Percentiles rank a stretch among this genome's conserved stretches.
Evolutionary conservation across 495 filamentous ascomycete genomes (phyloP).

Genomic region (Xylaria cubensis): DNA sequence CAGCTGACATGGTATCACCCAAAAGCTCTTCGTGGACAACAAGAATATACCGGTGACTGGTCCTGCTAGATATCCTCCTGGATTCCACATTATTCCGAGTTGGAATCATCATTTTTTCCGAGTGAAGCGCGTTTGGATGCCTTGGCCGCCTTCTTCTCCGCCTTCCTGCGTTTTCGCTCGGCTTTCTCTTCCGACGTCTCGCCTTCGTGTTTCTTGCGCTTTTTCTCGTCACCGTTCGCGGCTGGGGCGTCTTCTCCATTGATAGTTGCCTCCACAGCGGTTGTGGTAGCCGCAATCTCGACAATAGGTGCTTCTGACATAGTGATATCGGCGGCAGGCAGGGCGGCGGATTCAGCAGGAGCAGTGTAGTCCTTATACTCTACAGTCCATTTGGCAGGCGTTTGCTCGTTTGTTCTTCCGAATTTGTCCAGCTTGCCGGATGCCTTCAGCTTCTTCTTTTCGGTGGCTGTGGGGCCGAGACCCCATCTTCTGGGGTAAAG

Average conservation of each 20-base stretch:
- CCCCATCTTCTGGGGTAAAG: slow-evolving; percentile 96
- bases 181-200: slow-evolving; percentile 79
- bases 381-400: slow-evolving; percentile 86
- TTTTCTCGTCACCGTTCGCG: slow-evolving; percentile 63
- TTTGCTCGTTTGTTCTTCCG: slow-evolving; percentile 87
- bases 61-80: background rate
- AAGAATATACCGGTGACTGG: slow-evolving; percentile 2
- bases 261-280: slow-evolving; percentile 45
- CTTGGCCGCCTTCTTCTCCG: slow-evolving; percentile 74
- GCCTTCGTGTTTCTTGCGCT: slow-evolving; percentile 82
- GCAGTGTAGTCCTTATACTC: slow-evolving; percentile 85
- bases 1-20: slow-evolving; percentile 40
- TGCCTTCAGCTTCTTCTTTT: slow-evolving; percentile 99
- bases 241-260: slow-evolving; percentile 46
- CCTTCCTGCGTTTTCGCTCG: slow-evolving; percentile 78
- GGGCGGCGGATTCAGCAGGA: slow-evolving; percentile 30
- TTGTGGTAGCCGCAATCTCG: slow-evolving; percentile 24
- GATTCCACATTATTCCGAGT: slow-evolving; percentile 36
- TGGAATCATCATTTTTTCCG: slow-evolving; percentile 41
- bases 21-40: slow-evolving; percentile 31
- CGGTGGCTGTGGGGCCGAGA: slow-evolving; percentile 82
- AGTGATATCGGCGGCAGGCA: slow-evolving; percentile 35
- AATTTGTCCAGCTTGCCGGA: slow-evolving; percentile 97
- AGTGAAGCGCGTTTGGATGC: slow-evolving; percentile 53
- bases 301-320: slow-evolving; percentile 40